Percentiles rank a stretch among this genome's conserved stretches.
These are phyloP conservation scores for Penicillium pancosmium DNA, from an alignment of 495 filamentous ascomycete genomes.

Conservation along the genomic window DNA sequence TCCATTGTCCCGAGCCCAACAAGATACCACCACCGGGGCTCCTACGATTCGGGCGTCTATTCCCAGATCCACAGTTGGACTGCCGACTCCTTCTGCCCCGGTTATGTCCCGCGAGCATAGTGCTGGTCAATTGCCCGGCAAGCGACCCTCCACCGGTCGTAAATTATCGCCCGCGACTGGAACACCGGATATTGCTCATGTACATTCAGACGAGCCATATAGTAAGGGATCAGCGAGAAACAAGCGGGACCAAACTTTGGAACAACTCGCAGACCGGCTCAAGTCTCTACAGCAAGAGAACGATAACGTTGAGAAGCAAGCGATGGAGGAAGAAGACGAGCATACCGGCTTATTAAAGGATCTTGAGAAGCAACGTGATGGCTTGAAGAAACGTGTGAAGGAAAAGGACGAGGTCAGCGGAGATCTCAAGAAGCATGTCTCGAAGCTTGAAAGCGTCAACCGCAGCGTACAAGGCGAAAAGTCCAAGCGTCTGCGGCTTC, in stretches of 20 bases:
- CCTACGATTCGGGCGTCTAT: constrained; percentile 48
- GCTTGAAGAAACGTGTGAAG: constrained; percentile 65
- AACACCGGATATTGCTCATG: constrained; percentile 49
- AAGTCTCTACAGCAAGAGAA: constrained; percentile 73
- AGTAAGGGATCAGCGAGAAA: constrained; percentile 28
- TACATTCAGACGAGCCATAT: constrained; percentile 40
- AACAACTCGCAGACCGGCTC: constrained; percentile 68
- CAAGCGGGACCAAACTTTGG: constrained; percentile 48
- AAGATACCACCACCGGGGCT: constrained; percentile 48
- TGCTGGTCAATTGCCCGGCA: constrained; percentile 55
- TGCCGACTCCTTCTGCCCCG: constrained; percentile 55
- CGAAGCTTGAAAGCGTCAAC: constrained; percentile 78
- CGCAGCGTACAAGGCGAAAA: constrained; percentile 80
- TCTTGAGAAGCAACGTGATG: constrained; percentile 67
- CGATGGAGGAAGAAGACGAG: constrained; percentile 70
- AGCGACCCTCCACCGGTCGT: constrained; percentile 69
- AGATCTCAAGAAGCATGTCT: constrained; percentile 58
- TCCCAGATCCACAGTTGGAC: constrained; percentile 52
- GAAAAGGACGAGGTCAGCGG: constrained; percentile 29
- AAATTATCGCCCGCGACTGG: constrained; percentile 75
- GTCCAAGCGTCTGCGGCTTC: constrained; percentile 69
- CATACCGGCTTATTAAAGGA: constrained; percentile 63
- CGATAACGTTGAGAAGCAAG: constrained; percentile 69
- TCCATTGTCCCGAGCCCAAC: constrained; percentile 52
- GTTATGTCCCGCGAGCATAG: constrained; percentile 66